Evolutionary conservation across 73 alveolate species (phyloP), one percentile per base, ranked within the genome.

Genomic region (Effrenium voratum): DNA sequence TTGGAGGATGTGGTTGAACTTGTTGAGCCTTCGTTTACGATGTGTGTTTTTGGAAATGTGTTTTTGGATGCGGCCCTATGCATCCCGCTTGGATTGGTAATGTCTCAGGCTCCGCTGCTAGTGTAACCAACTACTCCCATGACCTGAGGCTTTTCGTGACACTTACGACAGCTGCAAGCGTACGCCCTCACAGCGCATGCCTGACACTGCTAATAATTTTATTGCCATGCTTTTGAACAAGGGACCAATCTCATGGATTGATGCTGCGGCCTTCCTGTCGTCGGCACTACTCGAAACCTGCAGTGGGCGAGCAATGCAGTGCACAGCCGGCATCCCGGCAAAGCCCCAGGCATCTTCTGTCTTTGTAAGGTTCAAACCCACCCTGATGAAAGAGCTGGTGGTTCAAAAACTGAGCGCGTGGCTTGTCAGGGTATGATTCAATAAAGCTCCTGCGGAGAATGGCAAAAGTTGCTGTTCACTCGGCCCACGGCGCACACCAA

Each of bases 361-460:
- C 79, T 30, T 24, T 66, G 40, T 16, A 15, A 15, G 40, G n/a
- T 8, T 15, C 8, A 0, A n/a, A n/a, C 16, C 34, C 19, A n/a
- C 16, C 30, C 30, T 40, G 30, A 0, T n/a, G 50, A 1, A 24
- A 16, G 12, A 30, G 84, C 50, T 36, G 8, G n/a, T 36, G 15
- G 59, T 38, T 66, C 16, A 28, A 2, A 2, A 6, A 15, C 66
- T 87, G 55, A 63, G 95, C 36, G 2, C 43, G 28, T 4, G 85
- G 15, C 88, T 90, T 90, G 87, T 90, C 97, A 22, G 97, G 97
- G 28, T 75, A 36, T 32, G 97, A 90, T 52, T 90, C 97, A 55
- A 90, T 26, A 52, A 90, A 90, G 28, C 45, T 80, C 97, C 97
- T 90, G 87, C 19, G 36, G 13, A 13, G 59, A n/a, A n/a, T n/a